Base-by-base conservation (phyloP, 139 green algal species). In the Tetratostichococcus sp. region DNA sequence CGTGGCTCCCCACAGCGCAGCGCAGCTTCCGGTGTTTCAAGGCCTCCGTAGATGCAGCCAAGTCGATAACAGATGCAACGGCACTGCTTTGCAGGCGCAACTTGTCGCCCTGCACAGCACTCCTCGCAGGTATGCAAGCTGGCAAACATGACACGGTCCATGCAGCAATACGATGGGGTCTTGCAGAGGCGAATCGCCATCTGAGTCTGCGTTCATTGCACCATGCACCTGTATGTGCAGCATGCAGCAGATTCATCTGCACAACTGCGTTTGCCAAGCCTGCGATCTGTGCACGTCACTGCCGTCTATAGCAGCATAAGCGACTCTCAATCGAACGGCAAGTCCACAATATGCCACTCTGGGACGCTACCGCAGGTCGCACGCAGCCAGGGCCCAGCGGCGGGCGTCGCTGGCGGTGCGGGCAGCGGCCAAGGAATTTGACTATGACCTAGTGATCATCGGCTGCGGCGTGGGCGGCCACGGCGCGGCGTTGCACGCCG, bases 361-460 rank as follows among this genome's bases (percentile, higher is more conserved):
- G n/a, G n/a, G n/a, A 25, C 50, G 2, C 17, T 17, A 17, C 50
- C 50, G 14, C 50, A 62, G 50, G 19, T 62, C 14, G 11, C 50
- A 62, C 14, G 19, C 14, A 26, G 50, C 50, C 50, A 62, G 50
- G 50, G 50, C 50, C 11, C 50, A 62, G 19, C 50, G 19, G 50
- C 50, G 50, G 19, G 50, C 14, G 2, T 2, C 50, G 11, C 50
- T 62, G 11, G 50, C 50, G 11, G 50, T 62, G 50, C 25, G 30
- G 28, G 50, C 65, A 2, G 22, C 50, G 6, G n/a, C 28, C 65
- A 65, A 35, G n/a, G 73, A 82, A 22, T 98, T 95, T 78, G 96
- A 99, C 80, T 99, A 99, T 75, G 96, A 99, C 75, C 82, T 99
- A 35, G 69, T 99, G 69, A 99, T 99, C 82, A 98, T 99, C 72